Base-by-base conservation (phyloP, 1,284 basidiomycete genomes). In the Ceratobasidium sp. region DNA sequence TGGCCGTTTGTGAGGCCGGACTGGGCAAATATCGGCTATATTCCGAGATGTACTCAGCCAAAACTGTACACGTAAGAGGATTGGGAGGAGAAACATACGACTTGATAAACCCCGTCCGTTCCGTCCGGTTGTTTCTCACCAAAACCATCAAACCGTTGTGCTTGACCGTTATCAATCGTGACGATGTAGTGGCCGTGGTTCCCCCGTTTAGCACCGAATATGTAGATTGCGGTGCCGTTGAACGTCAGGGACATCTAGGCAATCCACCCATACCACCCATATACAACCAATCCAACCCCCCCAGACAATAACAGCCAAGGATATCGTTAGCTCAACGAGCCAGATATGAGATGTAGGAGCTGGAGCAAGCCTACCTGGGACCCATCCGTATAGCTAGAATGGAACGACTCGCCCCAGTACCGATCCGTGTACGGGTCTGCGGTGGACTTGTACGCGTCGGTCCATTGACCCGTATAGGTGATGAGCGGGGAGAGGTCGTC, bases 401-500 rank as follows among this genome's bases (percentile, higher is more conserved):
- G 71, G 39, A 73, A 64, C 44, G 72, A 51, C 10, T 53, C 2
- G 12, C 72, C 72, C 44, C 61, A 61, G 61, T 75, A 75, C 49
- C 72, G 72, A 23, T 66, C 33, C 44, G 61, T 55, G 23, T 64
- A 64, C 10, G 72, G 72, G 44, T 75, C 61, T 4, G 23, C 56
- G 3, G 60, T 28, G 1, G 28, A 12, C 5, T 66, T 66, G 49
- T 75, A 75, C 28, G 72, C 33, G 26, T 75, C 72, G 1, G 33
- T 1, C 72, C 72, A 75, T 55, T 53, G 60, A 3, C 61, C 72
- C 15, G 28, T 53, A 26, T 55, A 75, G 1, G 60, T 75, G 72
- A 75, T 75, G 46, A 75, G 60, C 15, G 72, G 72, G 12, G 72
- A 75, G 9, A 75, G 7, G 49, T 66, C 72, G 61, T 75, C 72